Evolutionary conservation across 2,329 filamentous ascomycete genomes (phyloP).

Genomic region (Dissoconium aciculare): DNA sequence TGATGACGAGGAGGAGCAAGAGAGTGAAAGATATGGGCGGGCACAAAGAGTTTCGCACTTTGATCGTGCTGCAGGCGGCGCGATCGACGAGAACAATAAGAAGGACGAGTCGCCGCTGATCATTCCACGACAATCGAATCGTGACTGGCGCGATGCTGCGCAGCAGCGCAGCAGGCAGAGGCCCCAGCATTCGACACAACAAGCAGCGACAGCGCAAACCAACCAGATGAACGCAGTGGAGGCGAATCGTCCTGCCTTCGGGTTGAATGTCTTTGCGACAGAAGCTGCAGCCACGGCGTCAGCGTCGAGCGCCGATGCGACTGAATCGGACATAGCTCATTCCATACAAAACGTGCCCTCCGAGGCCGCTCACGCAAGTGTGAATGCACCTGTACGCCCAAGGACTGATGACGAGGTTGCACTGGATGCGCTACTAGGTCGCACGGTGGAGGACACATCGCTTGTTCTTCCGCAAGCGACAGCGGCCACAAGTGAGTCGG

Average conservation of each 20-base stretch:
- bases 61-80: slow-evolving; percentile 37
- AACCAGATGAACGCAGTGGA: background rate
- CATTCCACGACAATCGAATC: slow-evolving; percentile 44
- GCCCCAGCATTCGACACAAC: slow-evolving; percentile 24
- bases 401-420: slow-evolving; percentile 44
- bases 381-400: slow-evolving; percentile 17
- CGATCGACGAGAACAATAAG: slow-evolving; percentile 27
- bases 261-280: background rate
- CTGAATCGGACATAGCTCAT: too few species aligned
- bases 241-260: background rate
- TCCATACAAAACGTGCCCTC: slow-evolving; percentile 1
- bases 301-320: background rate
- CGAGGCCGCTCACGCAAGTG: slow-evolving; percentile 3
- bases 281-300: background rate
- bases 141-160: slow-evolving; percentile 46
- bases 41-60: slow-evolving; percentile 40
- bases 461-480: slow-evolving; percentile 25
- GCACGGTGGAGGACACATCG: slow-evolving; percentile 21
- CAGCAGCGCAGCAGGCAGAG: slow-evolving; percentile 35
- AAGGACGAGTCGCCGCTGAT: slow-evolving; percentile 34
- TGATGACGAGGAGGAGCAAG: slow-evolving; percentile 32
- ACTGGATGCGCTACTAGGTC: slow-evolving; percentile 32
- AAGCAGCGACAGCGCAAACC: background rate
- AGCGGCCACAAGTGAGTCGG: slow-evolving; percentile 19
- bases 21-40: slow-evolving; percentile 35